Evolutionary conservation across 495 filamentous ascomycete genomes (phyloP), one percentile per base, ranked within the genome.

Genomic region (Bacidia gigantensis): DNA sequence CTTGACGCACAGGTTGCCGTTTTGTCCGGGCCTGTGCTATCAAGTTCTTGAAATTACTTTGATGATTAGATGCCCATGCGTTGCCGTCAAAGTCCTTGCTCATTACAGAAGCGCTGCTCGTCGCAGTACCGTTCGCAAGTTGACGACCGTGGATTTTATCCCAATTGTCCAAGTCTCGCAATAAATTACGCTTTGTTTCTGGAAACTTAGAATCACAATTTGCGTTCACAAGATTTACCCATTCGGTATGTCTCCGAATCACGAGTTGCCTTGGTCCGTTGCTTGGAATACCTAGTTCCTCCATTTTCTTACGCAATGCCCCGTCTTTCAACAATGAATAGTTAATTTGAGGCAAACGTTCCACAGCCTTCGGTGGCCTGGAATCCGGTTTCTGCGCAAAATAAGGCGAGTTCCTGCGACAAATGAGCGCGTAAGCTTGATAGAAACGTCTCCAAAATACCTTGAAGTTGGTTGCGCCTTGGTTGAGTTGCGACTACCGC

Each of bases 191-290:
- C 57, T 86, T 87, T 3, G 72, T 67, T 59, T 83, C 83, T 1
- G 86, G 87, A 2, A 65, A 68, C 50, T 73, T 76, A 2, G 87
- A 83, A 64, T 99, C 92, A 65, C 87, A 90, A 57, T 97, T 97
- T 12, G 93, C 87, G 63, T 99, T 99, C 82, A 87, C 96, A 23
- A 97, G 62, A 41, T 89, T 96, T 57, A 90, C 72, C 89, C 89
- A 99, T 67, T 99, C 92, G 0, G 76, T 85, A 57, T 97, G 89
- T 52, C 92, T 76, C 57, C 74, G 76, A 60, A 92, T 81, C 23
- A 97, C 65, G 7, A 86, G 68, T 39, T 72, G 69, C 39, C 77
- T 76, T 0, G 77, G 60, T 2, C 92, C 92, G 56, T 62, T 67
- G 3, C 76, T 72, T 0, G 87, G 82, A 46, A 99, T 78, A n/a